Conservation (phyloP, 192 early-diverging fungal genomes). For the Rhizophagus prolifer region DNA sequence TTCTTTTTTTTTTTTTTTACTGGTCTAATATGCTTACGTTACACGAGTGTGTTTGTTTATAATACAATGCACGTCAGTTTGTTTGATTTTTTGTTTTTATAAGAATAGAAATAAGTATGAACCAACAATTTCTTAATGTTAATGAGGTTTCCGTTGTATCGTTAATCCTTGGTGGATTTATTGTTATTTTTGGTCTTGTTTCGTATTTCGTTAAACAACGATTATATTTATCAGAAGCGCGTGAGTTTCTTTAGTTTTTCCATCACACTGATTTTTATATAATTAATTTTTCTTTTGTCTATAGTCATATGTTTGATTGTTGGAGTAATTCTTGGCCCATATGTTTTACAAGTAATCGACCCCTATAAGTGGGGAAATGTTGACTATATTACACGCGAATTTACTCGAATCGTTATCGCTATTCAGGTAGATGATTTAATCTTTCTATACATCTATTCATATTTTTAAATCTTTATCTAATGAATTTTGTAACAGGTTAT, state of each 20-base stretch:
- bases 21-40: no score
- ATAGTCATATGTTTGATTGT: constrained; percentile 9
- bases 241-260: constrained; percentile 42
- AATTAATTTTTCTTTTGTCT: background rate
- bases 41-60: no score
- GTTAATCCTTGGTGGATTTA: constrained; percentile 56
- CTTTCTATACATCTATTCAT: background rate
- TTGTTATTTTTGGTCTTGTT: constrained; percentile 62
- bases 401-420: constrained; percentile 72
- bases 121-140: background rate
- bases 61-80: no score
- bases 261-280: background rate
- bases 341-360: background rate
- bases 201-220: constrained; percentile 69
- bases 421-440: constrained; percentile 51
- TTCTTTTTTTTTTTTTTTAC: no score
- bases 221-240: constrained; percentile 70
- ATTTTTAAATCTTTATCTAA: constrained; percentile 1
- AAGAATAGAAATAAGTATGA: background rate
- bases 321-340: background rate
- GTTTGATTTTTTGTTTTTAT: no score
- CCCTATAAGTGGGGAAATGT: constrained; percentile 33
- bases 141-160: background rate
- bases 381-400: constrained; percentile 58
- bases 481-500: constrained; percentile 52